Percentiles rank a stretch among this genome's conserved stretches.
These are phyloP conservation scores for Ustilago lituana DNA, from an alignment of 1,284 basidiomycete species.

Conservation along the genomic window DNA sequence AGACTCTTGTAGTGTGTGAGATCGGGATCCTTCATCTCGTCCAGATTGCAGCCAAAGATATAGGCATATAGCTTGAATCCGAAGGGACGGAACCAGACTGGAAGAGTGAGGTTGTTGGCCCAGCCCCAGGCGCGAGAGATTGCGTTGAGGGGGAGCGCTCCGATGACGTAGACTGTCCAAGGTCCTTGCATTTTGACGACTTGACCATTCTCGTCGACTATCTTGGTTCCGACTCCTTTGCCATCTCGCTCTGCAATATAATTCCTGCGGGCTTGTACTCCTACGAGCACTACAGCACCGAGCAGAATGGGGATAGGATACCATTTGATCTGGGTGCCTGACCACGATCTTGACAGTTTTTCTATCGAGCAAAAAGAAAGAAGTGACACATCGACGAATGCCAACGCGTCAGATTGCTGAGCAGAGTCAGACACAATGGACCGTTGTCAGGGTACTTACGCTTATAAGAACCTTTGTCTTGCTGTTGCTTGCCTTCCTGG, in stretches of 20 bases:
- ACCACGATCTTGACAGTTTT: slow-evolving; percentile 77
- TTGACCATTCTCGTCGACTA: slow-evolving; percentile 74
- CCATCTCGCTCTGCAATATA: slow-evolving; percentile 65
- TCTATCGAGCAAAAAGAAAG: too few relatives aligned
- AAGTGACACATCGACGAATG: too few relatives aligned
- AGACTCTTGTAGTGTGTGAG: slow-evolving; percentile 81
- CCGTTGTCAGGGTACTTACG: too few relatives aligned
- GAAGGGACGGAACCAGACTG: slow-evolving; percentile 90
- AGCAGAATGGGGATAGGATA: slow-evolving; percentile 92
- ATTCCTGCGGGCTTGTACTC: slow-evolving; percentile 77
- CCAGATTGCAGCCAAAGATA: slow-evolving; percentile 91
- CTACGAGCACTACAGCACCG: slow-evolving; percentile 62
- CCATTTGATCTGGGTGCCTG: slow-evolving; percentile 89
- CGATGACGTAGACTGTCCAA: slow-evolving; percentile 97
- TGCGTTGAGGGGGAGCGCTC: slow-evolving; percentile 90
- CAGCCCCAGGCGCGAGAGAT: slow-evolving; percentile 96
- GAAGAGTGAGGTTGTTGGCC: slow-evolving; percentile 82
- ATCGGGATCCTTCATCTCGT: slow-evolving; percentile 85
- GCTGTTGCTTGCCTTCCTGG: slow-evolving; percentile 11
- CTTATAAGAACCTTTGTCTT: slow-evolving; percentile 16
- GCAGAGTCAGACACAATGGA: too few relatives aligned
- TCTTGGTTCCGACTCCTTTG: slow-evolving; percentile 53
- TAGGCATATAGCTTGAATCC: slow-evolving; percentile 86
- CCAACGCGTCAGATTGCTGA: too few relatives aligned
- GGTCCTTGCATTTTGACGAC: slow-evolving; percentile 82